Evolutionary conservation across 257 asterid genomes (phyloP).

Genomic region (Cynanchum wilfordii): DNA sequence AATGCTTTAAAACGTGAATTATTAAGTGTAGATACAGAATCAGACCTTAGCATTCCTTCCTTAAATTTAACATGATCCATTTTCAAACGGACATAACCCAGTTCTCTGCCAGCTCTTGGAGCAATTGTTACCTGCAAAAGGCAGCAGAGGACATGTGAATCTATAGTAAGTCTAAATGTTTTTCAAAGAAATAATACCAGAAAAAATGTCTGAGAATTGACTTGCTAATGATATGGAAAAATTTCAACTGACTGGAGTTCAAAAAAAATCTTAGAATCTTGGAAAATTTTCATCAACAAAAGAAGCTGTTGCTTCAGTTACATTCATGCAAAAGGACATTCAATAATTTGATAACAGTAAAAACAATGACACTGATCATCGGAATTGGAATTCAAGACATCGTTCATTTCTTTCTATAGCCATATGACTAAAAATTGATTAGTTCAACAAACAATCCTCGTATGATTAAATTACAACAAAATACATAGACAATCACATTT

Average conservation of each 20-base stretch:
- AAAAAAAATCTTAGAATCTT: neutral
- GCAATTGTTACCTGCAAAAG: constrained; percentile 68
- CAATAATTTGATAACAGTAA: neutral
- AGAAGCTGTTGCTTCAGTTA: neutral
- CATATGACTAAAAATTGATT: neutral
- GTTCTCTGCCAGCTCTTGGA: constrained; percentile 91
- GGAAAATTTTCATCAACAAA: neutral
- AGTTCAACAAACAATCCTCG: neutral
- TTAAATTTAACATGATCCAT: constrained; percentile 70
- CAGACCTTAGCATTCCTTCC: constrained; percentile 83
- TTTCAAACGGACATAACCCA: constrained; percentile 80
- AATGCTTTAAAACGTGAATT: neutral
- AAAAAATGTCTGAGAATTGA: neutral
- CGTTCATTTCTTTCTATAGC: neutral
- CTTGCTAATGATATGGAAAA: neutral
- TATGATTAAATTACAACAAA: neutral
- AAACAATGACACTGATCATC: neutral
- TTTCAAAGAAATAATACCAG: neutral
- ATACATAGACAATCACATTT: neutral
- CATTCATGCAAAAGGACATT: neutral
- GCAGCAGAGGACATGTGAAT: constrained; percentile 1
- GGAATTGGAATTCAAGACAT: neutral
- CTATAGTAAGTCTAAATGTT: constrained; percentile 4
- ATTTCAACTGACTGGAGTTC: neutral
- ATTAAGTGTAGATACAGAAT: neutral